Evolutionary conservation across 768 basidiomycete genomes (phyloP).

Genomic region (Cyclocybe cylindracea): DNA sequence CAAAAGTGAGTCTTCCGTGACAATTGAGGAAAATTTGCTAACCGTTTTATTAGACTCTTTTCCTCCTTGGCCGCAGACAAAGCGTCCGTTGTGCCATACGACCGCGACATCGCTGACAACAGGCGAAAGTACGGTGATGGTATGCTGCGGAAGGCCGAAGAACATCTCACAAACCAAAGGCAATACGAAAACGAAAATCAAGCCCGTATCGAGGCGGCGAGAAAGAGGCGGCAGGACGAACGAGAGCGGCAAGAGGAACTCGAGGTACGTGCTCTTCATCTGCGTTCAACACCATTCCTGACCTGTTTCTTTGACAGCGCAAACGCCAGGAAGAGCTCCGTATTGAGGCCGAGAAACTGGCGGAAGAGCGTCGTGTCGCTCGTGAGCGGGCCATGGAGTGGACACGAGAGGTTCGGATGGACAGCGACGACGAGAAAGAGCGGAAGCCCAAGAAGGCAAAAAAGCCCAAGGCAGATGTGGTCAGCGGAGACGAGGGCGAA

Average conservation of each 20-base stretch:
- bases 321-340: conserved; percentile 63
- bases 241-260: conserved; percentile 60
- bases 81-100: conserved; percentile 75
- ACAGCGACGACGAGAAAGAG: conserved; percentile 81
- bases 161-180: conserved; percentile 72
- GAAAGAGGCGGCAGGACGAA: conserved; percentile 80
- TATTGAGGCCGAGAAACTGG: conserved; percentile 75
- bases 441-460: conserved; percentile 55
- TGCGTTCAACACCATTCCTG: background rate
- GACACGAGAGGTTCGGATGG: conserved; percentile 68
- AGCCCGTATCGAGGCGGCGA: conserved; percentile 74
- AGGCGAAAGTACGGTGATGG: conserved; percentile 88
- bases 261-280: conserved; percentile 51
- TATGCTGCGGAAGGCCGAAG: conserved; percentile 80
- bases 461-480: conserved; percentile 53
- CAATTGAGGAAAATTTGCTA: background rate
- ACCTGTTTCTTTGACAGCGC: conserved; percentile 39
- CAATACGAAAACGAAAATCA: conserved; percentile 71
- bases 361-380: conserved; percentile 72
- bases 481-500: conserved; percentile 50
- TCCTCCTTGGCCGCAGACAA: conserved; percentile 78
- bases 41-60: conserved; percentile 61
- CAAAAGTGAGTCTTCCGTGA: conserved; percentile 61
- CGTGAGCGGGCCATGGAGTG: conserved; percentile 81
- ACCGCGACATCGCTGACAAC: conserved; percentile 83